Evolutionary conservation across 352 stramenopile species (phyloP), one percentile per base, ranked within the genome.

Genomic region (Phytophthora macrochlamydospora): DNA sequence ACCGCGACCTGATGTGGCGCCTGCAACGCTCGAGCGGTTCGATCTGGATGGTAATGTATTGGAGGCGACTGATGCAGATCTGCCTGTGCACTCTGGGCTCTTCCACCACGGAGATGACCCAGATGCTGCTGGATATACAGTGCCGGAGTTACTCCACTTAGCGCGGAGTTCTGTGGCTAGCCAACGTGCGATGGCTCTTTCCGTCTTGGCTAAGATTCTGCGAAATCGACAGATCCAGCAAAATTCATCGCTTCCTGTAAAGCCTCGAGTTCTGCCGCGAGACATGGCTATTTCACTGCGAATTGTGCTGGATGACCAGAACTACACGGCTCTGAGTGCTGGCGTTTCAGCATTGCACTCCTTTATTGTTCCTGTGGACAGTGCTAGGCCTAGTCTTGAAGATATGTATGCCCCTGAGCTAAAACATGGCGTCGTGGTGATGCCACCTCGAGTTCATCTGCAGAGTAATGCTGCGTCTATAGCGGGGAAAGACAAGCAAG

Each of bases 41-140:
- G 85, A 92, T 61, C 78, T 95, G 48, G 64, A 90, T 29, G 87
- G 87, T 2, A 54, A 79, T 0, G 29, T 71, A 7, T 45, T 90
- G 3, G 37, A 65, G 24, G 59, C 53, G 0, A 70, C 69, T 3
- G 51, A 61, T 33, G 50, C 51, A 1, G 46, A 73, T 7, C 48
- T 78, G 4, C 78, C 81, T 7, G 57, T 65, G 18, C 79, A 91
- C 49, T 92, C 87, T 1, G 87, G 87, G 12, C 73, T 95, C 0
- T 94, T 91, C 51, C 87, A 95, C 51, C 87, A 95, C 51, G 87
- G 87, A 0, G 83, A 94, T 44, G 81, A 93, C 14, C 87, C 85
- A 0, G 75, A 93, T 0, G 78, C 71, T 30, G 74, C 87, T 1
- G 87, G 87, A 2, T 95, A 94, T 65, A 95, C 85, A 7, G 65